These are phyloP conservation scores for Graphium sp. DNA, from an alignment of 2,329 filamentous ascomycete genomes.

Conservation along the genomic window DNA sequence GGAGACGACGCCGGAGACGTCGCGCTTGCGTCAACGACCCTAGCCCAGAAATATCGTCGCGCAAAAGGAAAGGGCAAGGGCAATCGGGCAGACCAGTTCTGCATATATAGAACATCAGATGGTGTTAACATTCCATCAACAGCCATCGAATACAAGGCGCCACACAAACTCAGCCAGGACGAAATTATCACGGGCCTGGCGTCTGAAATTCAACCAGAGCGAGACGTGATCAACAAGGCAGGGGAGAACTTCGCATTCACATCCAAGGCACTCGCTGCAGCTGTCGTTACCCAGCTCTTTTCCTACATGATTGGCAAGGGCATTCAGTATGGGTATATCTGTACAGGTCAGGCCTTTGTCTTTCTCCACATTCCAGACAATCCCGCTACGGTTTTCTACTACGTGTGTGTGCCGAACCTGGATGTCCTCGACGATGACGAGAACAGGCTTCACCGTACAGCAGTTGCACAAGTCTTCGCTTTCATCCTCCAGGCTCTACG, in stretches of 20 bases:
- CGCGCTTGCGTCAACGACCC: too few relatives aligned
- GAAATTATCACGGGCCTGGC: slow-evolving; percentile 15
- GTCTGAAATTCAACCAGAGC: slow-evolving; percentile 15
- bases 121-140: slow-evolving; percentile 9
- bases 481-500: slow-evolving; percentile 17
- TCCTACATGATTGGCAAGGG: slow-evolving; percentile 19
- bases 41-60: slow-evolving; percentile 5
- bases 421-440: slow-evolving; percentile 16
- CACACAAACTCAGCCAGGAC: slow-evolving; percentile 15
- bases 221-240: slow-evolving; percentile 14
- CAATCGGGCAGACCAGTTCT: slow-evolving; percentile 15
- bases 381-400: slow-evolving; percentile 14
- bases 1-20: too few relatives aligned
- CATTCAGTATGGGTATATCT: slow-evolving; percentile 17
- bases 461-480: slow-evolving; percentile 19
- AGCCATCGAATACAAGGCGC: slow-evolving; percentile 20
- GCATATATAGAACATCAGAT: slow-evolving; percentile 7
- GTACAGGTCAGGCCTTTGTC: slow-evolving; percentile 14
- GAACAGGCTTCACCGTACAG: slow-evolving; percentile 16
- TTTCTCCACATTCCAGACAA: slow-evolving; percentile 17
- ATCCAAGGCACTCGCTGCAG: slow-evolving; percentile 13
- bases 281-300: slow-evolving; percentile 20
- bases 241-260: slow-evolving; percentile 12
- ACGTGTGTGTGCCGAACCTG: slow-evolving; percentile 14
- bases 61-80: slow-evolving; percentile 11